Evolutionary conservation across 192 early-diverging fungal species (phyloP), one percentile per base, ranked within the genome.

Genomic region (Entomortierella chlamydospora): DNA sequence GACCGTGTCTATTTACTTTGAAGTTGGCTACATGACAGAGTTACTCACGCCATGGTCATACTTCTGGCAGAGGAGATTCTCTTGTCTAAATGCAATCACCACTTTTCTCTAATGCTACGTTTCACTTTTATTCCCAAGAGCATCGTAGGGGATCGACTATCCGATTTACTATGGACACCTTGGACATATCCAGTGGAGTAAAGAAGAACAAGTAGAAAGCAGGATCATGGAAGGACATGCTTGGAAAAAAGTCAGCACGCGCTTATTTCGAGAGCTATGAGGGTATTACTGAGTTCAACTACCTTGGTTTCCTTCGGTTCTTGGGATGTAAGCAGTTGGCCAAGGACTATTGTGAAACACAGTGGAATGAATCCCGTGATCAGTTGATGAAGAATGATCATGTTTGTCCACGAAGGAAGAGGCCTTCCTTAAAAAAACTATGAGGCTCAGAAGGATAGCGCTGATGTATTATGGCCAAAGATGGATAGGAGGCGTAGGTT

Each of bases 281-380:
- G 55, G 53, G 42, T 4, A 57, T 67, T 57, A 41, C 53, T 34
- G 52, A 54, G 22, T 66, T 66, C 42, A n/a, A 45, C 54, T 66
- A 57, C 25, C 41, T 66, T 15, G 18, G 22, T 47, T 67, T 57
- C 34, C 53, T 69, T 33, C 28, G 20, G 60, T 71, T 63, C 31
- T 61, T 60, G n/a, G 60, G 63, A 37, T 6, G 43, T 62, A 57
- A 71, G 33, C 41, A 53, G 23, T 50, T 71, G 49, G 57, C 60
- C 42, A 71, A 71, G 60, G 53, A 71, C 25, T 51, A 63, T 28
- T 71, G 69, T 49, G 69, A 71, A 56, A 29, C 60, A 9, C 69
- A 57, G 23, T 63, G 61, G 60, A 37, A 57, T 57, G 69, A 71
- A 33, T 41, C 69, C 50, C 52, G 62, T 57, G 60, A 57, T 29